Conservation (phyloP, 768 basidiomycete genomes). For the Rubroboletus satanas region DNA sequence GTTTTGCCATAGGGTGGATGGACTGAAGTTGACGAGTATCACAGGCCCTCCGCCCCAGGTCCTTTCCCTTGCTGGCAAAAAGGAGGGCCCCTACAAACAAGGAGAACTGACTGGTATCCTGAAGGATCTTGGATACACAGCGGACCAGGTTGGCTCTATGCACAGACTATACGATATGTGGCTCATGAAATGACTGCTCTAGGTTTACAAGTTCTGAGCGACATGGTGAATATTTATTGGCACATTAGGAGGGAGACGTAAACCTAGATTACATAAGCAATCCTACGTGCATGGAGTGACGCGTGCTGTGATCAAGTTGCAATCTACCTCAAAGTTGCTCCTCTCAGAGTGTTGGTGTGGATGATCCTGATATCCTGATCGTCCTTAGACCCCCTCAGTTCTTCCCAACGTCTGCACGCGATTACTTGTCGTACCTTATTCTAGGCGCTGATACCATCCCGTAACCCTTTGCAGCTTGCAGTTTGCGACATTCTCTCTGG, state of each 20-base stretch:
- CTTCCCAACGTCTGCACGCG: conserved; percentile 1
- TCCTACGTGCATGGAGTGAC: conserved; percentile 16
- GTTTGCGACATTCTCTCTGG: conserved; percentile 1
- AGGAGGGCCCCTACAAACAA: conserved; percentile 76
- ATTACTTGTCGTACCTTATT: conserved; percentile 1
- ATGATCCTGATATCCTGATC: conserved; percentile 21
- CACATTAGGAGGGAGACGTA: not conserved
- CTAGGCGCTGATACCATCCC: conserved; percentile 7
- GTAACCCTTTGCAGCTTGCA: not conserved
- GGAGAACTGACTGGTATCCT: conserved; percentile 79
- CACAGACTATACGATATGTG: not conserved
- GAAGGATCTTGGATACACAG: conserved; percentile 80
- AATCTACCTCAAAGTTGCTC: conserved; percentile 11
- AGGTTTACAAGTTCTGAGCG: conserved; percentile 43
- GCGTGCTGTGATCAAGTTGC: conserved; percentile 25
- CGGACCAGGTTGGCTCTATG: conserved; percentile 64
- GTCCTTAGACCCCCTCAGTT: not conserved
- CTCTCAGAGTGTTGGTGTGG: conserved; percentile 1
- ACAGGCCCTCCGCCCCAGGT: conserved; percentile 82
- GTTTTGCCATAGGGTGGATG: not conserved
- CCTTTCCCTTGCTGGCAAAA: conserved; percentile 83
- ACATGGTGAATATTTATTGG: too few species aligned
- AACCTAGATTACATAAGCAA: conserved; percentile 29
- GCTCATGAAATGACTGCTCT: conserved; percentile 2
- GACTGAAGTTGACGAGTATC: not conserved